Percentiles rank a stretch among this genome's conserved stretches.
These are phyloP conservation scores for Bromus sterilis DNA, from an alignment of 176 grass and related monocot genomes.

Conservation along the genomic window DNA sequence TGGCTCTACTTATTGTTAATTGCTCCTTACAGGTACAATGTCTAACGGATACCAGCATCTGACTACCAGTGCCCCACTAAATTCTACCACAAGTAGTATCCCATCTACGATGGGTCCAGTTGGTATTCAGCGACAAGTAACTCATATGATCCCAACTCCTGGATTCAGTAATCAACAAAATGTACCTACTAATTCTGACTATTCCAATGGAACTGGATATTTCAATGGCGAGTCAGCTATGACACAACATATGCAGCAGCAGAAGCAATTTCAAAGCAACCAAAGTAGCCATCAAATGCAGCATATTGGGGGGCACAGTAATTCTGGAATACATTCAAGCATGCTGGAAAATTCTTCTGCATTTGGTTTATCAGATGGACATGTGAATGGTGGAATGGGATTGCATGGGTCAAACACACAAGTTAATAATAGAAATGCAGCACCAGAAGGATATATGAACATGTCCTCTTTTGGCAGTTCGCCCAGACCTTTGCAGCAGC, in stretches of 20 bases:
- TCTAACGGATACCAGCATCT: constrained; percentile 70
- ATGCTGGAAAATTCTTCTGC: constrained; percentile 66
- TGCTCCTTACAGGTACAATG: constrained; percentile 46
- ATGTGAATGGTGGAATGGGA: constrained; percentile 70
- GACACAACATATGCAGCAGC: constrained; percentile 48
- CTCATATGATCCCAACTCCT: constrained; percentile 91
- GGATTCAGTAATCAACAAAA: constrained; percentile 77
- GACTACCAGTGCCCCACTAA: constrained; percentile 43
- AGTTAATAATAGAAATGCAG: constrained; percentile 49
- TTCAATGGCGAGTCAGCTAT: constrained; percentile 61
- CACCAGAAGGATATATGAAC: constrained; percentile 68
- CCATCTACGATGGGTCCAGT: constrained; percentile 48
- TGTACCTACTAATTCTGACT: constrained; percentile 54
- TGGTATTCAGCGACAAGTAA: constrained; percentile 56
- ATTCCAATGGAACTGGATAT: constrained; percentile 78
- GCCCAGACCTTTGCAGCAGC: constrained; percentile 72
- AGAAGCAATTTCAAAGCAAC: constrained; percentile 70
- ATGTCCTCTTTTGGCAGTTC: constrained; percentile 55
- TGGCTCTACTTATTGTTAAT: constrained; percentile 8
- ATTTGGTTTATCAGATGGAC: constrained; percentile 67
- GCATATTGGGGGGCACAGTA: constrained; percentile 40
- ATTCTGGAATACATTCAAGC: constrained; percentile 62
- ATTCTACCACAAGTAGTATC: constrained; percentile 51
- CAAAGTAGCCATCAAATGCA: constrained; percentile 59
- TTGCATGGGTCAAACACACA: constrained; percentile 63